phyloP scores from a whole-genome alignment of 306 rosid genomes.

The Comarum palustre region DNA sequence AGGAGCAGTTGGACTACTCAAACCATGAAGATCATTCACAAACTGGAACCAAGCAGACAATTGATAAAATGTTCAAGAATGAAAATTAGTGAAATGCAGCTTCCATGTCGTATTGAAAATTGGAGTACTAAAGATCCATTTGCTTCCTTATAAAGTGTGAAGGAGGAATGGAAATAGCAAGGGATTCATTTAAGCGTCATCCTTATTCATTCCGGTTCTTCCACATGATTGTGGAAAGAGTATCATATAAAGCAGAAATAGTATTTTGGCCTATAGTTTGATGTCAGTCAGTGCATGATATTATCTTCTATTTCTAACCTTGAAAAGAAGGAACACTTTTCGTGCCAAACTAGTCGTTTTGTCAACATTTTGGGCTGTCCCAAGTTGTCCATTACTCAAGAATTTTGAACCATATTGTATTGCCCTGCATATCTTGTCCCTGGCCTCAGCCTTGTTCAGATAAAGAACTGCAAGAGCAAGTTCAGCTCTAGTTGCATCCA shows the following conservation, averaged over 20 bases:
- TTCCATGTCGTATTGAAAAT: not conserved
- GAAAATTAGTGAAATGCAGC: constrained; percentile 2
- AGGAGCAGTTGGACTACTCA: constrained; percentile 72
- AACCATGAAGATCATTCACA: constrained; percentile 79
- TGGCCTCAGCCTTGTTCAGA: constrained; percentile 92
- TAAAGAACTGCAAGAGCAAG: constrained; percentile 80
- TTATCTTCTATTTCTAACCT: constrained; percentile 44
- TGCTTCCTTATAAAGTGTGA: constrained; percentile 1
- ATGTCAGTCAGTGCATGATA: not conserved
- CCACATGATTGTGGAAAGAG: not conserved
- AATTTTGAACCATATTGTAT: constrained; percentile 97
- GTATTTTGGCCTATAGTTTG: not conserved
- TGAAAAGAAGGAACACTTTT: constrained; percentile 91
- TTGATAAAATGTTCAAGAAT: constrained; percentile 13
- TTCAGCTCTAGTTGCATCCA: constrained; percentile 91
- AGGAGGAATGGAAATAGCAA: not conserved
- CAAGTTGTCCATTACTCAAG: constrained; percentile 88
- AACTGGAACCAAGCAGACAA: constrained; percentile 47
- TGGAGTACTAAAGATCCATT: not conserved
- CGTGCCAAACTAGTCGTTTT: constrained; percentile 92
- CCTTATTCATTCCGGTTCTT: not conserved
- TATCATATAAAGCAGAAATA: not conserved
- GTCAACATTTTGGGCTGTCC: constrained; percentile 89
- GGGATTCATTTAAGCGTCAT: not conserved
- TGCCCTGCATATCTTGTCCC: constrained; percentile 99